Percentiles rank a stretch among this genome's conserved stretches.
phyloP scores from a whole-genome alignment of 2,329 filamentous ascomycete species.

The Raffaelea albimanens region DNA sequence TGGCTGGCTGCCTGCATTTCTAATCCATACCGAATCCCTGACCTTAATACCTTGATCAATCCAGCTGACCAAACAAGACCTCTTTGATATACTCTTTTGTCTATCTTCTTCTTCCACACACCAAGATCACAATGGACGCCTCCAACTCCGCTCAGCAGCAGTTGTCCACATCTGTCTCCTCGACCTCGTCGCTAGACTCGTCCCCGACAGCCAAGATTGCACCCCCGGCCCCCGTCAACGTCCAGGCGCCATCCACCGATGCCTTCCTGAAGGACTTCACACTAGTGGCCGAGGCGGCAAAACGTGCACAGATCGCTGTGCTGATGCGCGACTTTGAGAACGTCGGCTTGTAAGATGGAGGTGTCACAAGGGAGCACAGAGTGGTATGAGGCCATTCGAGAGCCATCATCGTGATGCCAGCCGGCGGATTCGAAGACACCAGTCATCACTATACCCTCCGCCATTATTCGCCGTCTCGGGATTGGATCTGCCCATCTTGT shows the following conservation, averaged over 20 bases:
- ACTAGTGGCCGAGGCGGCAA: conserved; percentile 84
- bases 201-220: conserved; percentile 17
- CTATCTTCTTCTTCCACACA: too few relatives aligned
- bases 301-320: conserved; percentile 82
- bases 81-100: too few relatives aligned
- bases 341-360: conserved; percentile 42
- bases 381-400: too few relatives aligned
- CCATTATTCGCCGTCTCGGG: too few relatives aligned
- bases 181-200: conserved; percentile 15
- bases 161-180: conserved; percentile 18
- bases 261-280: conserved; percentile 71
- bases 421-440: too few relatives aligned
- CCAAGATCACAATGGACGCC: not conserved
- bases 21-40: too few relatives aligned
- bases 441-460: too few relatives aligned
- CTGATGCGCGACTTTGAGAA: conserved; percentile 79
- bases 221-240: conserved; percentile 19
- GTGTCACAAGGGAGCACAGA: not conserved
- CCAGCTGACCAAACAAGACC: too few relatives aligned
- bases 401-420: too few relatives aligned
- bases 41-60: too few relatives aligned
- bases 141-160: conserved; percentile 14
- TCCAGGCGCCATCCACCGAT: conserved; percentile 35
- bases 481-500: not conserved
- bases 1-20: too few relatives aligned